Percentiles rank a stretch among this genome's conserved stretches.
Conservation (phyloP, 2,329 filamentous ascomycete genomes). For the Arthrobotrys iridis region DNA sequence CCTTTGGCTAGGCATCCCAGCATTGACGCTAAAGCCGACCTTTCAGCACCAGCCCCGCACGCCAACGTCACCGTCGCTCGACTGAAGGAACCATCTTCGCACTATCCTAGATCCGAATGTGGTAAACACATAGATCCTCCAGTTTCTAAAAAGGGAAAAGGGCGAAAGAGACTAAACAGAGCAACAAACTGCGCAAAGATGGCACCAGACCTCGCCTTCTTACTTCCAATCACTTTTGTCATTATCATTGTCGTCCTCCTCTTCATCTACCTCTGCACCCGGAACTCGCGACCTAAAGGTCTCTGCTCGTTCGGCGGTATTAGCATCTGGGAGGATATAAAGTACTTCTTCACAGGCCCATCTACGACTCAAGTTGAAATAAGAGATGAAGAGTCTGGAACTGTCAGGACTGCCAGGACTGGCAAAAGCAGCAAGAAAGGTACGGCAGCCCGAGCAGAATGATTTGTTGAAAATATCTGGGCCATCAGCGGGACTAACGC, state of each 20-base stretch:
- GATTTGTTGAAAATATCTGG: neutral
- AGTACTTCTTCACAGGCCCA: slow-evolving; percentile 32
- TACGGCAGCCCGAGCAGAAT: neutral
- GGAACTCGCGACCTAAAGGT: slow-evolving; percentile 42
- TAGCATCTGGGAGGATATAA: slow-evolving; percentile 30
- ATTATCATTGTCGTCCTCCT: slow-evolving; percentile 44
- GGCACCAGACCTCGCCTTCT: slow-evolving; percentile 33
- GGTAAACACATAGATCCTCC: neutral
- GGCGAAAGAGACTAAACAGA: too few species aligned
- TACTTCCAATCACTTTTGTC: slow-evolving; percentile 40
- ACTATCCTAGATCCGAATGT: neutral
- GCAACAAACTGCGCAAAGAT: slow-evolving; percentile 6
- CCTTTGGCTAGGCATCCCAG: neutral
- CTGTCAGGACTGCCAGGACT: slow-evolving; percentile 12
- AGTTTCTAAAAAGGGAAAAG: neutral
- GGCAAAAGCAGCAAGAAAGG: slow-evolving; percentile 11
- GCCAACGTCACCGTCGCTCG: neutral
- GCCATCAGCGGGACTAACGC: neutral
- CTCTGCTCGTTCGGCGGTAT: slow-evolving; percentile 24
- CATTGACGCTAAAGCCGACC: neutral
- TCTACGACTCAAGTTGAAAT: slow-evolving; percentile 13
- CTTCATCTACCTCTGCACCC: slow-evolving; percentile 49
- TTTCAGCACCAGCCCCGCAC: neutral
- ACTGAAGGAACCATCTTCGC: neutral
- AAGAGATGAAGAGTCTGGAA: slow-evolving; percentile 34